These are phyloP conservation scores for Allodekkera sacchari DNA, from an alignment of 805 yeast genomes.

Conservation along the genomic window DNA sequence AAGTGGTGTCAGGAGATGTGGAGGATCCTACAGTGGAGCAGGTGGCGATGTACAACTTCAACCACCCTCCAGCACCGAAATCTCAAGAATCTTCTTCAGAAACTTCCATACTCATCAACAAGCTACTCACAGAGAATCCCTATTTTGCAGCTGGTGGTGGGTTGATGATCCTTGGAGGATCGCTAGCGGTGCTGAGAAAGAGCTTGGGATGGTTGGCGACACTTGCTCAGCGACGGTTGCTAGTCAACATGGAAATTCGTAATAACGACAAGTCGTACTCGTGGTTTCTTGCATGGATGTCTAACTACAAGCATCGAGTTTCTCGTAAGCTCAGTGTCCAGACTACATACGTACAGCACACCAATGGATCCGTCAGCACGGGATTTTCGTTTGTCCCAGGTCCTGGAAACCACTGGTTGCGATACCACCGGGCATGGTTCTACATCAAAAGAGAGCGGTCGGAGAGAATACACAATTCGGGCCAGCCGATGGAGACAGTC, in stretches of 20 bases:
- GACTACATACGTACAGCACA: conserved; percentile 79
- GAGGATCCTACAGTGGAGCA: conserved; percentile 24
- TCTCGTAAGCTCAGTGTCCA: conserved; percentile 87
- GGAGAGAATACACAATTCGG: conserved; percentile 80
- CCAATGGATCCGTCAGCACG: conserved; percentile 84
- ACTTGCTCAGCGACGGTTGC: conserved; percentile 68
- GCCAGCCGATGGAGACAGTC: conserved; percentile 95
- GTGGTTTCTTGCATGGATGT: conserved; percentile 98
- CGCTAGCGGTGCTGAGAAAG: conserved; percentile 67
- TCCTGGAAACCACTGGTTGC: conserved; percentile 87
- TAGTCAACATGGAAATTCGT: conserved; percentile 90
- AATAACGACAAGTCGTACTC: conserved; percentile 86
- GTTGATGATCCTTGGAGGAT: conserved; percentile 89
- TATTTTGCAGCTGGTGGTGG: conserved; percentile 99
- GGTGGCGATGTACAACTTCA: conserved; percentile 36
- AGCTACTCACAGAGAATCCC: conserved; percentile 56
- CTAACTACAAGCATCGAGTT: conserved; percentile 62
- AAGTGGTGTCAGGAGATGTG: conserved; percentile 1
- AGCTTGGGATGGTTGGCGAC: conserved; percentile 56
- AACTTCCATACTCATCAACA: conserved; percentile 26
- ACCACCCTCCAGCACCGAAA: conserved; percentile 2
- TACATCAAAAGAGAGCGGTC: conserved; percentile 85
- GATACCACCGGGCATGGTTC: conserved; percentile 82
- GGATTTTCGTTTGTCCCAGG: conserved; percentile 92
- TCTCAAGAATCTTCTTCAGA: conserved; percentile 1